Evolutionary conservation across 2,329 filamentous ascomycete species (phyloP).

Genomic region (Clonostachys byssicola): DNA sequence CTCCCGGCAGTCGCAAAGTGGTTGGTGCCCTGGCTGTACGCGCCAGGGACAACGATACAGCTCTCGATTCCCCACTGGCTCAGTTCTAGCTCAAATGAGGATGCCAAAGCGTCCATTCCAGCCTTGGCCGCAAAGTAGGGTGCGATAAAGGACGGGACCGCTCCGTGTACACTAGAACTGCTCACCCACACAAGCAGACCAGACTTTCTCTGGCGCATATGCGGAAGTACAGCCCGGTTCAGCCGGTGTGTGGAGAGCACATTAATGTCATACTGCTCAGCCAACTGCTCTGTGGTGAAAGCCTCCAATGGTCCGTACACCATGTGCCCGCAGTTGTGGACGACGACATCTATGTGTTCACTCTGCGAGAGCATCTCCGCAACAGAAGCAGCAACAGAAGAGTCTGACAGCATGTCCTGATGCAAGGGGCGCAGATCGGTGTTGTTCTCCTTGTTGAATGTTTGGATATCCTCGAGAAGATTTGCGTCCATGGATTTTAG

Average conservation of each 20-base stretch:
- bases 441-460: too few species aligned
- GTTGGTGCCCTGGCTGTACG: not conserved
- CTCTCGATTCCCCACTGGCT: not conserved
- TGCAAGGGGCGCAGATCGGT: too few species aligned
- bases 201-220: not conserved
- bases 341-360: not conserved
- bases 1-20: too few species aligned
- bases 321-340: conserved; percentile 1
- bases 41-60: not conserved
- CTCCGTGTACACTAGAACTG: not conserved
- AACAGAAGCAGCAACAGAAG: not conserved
- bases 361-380: not conserved
- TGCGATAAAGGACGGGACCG: not conserved
- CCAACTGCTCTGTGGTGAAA: not conserved
- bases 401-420: not conserved
- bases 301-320: not conserved
- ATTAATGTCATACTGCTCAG: not conserved
- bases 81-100: not conserved
- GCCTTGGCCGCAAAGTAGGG: not conserved
- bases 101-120: not conserved
- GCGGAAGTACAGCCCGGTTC: not conserved
- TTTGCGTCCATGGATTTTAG: not conserved
- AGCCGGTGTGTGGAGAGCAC: not conserved
- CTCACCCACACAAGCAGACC: not conserved
- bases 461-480: not conserved